phyloP scores from a whole-genome alignment of 352 stramenopile species.

The Phytophthora macrochlamydospora region DNA sequence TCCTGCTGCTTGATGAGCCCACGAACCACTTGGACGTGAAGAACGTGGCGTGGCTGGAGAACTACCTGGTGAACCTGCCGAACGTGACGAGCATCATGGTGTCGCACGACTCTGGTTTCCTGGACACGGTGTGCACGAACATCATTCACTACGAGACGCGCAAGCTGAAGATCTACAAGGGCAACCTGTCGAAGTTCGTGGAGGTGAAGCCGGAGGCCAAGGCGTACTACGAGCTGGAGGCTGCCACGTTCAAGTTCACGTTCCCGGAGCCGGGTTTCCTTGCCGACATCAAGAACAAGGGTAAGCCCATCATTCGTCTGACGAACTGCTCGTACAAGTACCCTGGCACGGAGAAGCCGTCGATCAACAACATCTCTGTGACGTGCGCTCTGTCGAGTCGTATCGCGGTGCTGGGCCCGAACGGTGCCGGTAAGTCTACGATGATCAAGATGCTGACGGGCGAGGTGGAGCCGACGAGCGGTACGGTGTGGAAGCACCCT shows the following conservation, averaged over 20 bases:
- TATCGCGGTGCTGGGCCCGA: constrained; percentile 86
- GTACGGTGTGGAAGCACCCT: constrained; percentile 86
- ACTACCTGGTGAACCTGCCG: constrained; percentile 88
- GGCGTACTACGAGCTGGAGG: constrained; percentile 89
- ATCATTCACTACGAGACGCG: constrained; percentile 97
- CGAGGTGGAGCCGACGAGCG: constrained; percentile 77
- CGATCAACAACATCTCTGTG: constrained; percentile 84
- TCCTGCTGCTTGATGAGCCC: constrained; percentile 96
- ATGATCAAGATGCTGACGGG: constrained; percentile 95
- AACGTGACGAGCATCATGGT: constrained; percentile 95
- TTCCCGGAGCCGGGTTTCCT: constrained; percentile 90
- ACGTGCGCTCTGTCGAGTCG: constrained; percentile 81
- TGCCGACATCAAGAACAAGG: constrained; percentile 91
- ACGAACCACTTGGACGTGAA: constrained; percentile 96
- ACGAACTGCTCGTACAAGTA: constrained; percentile 89
- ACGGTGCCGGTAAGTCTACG: constrained; percentile 96
- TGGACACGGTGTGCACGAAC: constrained; percentile 98
- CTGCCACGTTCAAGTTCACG: constrained; percentile 85
- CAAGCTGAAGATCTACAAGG: constrained; percentile 91
- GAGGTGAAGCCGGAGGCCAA: constrained; percentile 89
- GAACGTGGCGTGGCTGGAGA: constrained; percentile 93
- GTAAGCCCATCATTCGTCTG: constrained; percentile 90
- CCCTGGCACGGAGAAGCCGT: constrained; percentile 76
- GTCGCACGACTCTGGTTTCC: constrained; percentile 96
- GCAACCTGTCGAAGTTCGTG: constrained; percentile 86